Base-by-base conservation (phyloP, 106 monocot species). In the Chionographis japonica region DNA sequence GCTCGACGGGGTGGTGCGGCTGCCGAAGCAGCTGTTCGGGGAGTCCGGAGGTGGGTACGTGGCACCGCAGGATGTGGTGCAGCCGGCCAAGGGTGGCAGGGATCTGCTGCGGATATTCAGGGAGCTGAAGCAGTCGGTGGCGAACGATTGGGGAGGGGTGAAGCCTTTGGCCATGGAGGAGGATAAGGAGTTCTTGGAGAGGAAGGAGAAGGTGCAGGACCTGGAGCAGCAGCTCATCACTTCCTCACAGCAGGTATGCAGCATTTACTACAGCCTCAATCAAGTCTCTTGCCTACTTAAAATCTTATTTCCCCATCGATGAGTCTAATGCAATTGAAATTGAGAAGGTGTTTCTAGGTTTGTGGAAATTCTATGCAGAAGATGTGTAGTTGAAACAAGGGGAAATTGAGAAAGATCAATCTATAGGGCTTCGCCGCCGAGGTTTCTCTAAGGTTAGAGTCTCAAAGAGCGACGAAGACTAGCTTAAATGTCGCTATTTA, bases 81-180 rank as follows among this genome's bases (percentile, higher is more conserved):
- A 82, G 84, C 82, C 89, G 19, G 84, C 89, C 17, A 89, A 74
- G 54, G 89, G 85, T 8, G 89, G 89, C 4, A 79, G 84, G 55
- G 90, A 85, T 67, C 55, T 90, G 68, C 39, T 90, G 43, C 83
- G 90, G 72, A 83, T 90, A 15, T 90, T 90, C 15, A 90, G 73
- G 82, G 90, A 90, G 72, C 69, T 90, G 68, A 90, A 75, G 66
- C 85, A 90, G 83, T 83, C 85, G 3, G 77, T 90, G 66, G 59
- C 80, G 10, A 83, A 82, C 40, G 85, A 85, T 63, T 89, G 84
- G 89, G 85, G 79, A 3, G 83, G 85, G 16, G 68, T 9, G 72
- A 85, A 78, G 72, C 85, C 90, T 10, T 16, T 65, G 35, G 75
- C 74, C 7, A 77, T 80, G 68, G 90, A 90, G 69, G 90, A 90